Percentiles rank a stretch among this genome's conserved stretches.
These are phyloP conservation scores for Kandelia obovata DNA, from an alignment of 345 rosid species.

Conservation along the genomic window DNA sequence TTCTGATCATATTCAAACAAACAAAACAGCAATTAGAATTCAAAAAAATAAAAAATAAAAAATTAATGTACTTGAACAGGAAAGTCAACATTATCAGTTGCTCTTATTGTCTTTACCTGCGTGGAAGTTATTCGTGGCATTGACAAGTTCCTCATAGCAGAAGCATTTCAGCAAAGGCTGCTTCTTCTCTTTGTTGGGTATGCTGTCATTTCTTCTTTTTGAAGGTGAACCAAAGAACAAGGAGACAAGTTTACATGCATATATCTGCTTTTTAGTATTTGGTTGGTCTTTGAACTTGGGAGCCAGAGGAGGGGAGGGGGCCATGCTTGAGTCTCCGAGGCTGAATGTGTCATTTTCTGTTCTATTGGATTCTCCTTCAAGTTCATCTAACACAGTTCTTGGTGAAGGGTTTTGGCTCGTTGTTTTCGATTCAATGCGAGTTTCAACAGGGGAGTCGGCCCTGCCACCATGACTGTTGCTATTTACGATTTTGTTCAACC, in stretches of 20 bases:
- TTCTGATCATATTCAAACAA: slow-evolving; percentile 39
- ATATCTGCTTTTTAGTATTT: slow-evolving; percentile 30
- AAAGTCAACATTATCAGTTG: background rate
- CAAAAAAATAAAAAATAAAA: too few species aligned
- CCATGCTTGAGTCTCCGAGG: slow-evolving; percentile 40
- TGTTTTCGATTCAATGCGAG: slow-evolving; percentile 15
- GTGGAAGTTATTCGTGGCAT: slow-evolving; percentile 66
- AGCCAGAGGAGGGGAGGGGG: slow-evolving; percentile 38
- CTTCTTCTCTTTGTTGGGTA: slow-evolving; percentile 32
- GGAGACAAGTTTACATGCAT: slow-evolving; percentile 48
- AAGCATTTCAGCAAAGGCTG: slow-evolving; percentile 64
- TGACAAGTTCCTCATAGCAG: slow-evolving; percentile 64
- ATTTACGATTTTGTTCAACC: slow-evolving; percentile 21
- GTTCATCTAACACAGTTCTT: slow-evolving; percentile 45
- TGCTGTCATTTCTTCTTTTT: slow-evolving; percentile 38
- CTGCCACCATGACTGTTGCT: slow-evolving; percentile 2
- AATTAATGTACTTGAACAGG: background rate
- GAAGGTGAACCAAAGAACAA: slow-evolving; percentile 52
- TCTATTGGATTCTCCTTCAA: slow-evolving; percentile 52
- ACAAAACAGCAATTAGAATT: background rate
- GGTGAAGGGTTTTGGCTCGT: slow-evolving; percentile 46
- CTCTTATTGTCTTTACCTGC: slow-evolving; percentile 35
- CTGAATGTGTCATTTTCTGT: slow-evolving; percentile 59
- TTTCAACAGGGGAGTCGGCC: slow-evolving; percentile 20
- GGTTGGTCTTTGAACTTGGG: slow-evolving; percentile 29